Evolutionary conservation across 306 rosid species (phyloP).

Genomic region (Clitoria ternatea): DNA sequence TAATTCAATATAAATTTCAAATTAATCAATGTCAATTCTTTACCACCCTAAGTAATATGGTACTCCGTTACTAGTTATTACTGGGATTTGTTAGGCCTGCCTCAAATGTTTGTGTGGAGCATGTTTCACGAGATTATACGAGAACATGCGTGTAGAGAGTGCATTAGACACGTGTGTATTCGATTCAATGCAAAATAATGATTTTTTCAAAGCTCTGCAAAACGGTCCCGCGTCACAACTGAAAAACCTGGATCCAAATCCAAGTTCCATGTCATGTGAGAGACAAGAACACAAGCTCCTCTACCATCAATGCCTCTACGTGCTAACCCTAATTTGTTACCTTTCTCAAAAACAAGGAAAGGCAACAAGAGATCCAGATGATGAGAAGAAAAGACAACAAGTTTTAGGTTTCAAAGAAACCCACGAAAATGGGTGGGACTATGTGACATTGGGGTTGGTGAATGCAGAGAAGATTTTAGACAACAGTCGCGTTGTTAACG

Average conservation of each 20-base stretch:
- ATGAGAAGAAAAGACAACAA: slow-evolving; percentile 45
- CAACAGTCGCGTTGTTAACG: no score
- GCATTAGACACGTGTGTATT: no score
- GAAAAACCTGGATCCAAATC: slow-evolving; percentile 33
- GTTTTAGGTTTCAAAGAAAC: slow-evolving; percentile 48
- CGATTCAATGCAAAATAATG: slow-evolving; percentile 31
- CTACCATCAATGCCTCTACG: slow-evolving; percentile 59
- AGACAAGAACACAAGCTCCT: slow-evolving; percentile 52
- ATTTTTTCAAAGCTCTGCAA: slow-evolving; percentile 30
- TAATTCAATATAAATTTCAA: background rate
- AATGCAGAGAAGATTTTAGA: slow-evolving; percentile 66
- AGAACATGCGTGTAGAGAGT: slow-evolving; percentile 39
- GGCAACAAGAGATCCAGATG: slow-evolving; percentile 66
- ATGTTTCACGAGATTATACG: slow-evolving; percentile 57
- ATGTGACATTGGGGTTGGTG: slow-evolving; percentile 61
- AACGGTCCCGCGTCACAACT: slow-evolving; percentile 26
- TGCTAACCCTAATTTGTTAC: slow-evolving; percentile 64
- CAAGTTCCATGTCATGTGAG: slow-evolving; percentile 29
- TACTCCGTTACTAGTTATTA: slow-evolving; percentile 51
- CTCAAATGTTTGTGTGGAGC: slow-evolving; percentile 82
- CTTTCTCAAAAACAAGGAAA: slow-evolving; percentile 55
- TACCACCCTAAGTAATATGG: slow-evolving; percentile 9
- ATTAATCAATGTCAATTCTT: background rate
- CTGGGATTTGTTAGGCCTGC: slow-evolving; percentile 88
- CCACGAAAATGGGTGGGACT: slow-evolving; percentile 62